phyloP scores from a whole-genome alignment of 495 filamentous ascomycete species.

The Xeromyces bisporus region DNA sequence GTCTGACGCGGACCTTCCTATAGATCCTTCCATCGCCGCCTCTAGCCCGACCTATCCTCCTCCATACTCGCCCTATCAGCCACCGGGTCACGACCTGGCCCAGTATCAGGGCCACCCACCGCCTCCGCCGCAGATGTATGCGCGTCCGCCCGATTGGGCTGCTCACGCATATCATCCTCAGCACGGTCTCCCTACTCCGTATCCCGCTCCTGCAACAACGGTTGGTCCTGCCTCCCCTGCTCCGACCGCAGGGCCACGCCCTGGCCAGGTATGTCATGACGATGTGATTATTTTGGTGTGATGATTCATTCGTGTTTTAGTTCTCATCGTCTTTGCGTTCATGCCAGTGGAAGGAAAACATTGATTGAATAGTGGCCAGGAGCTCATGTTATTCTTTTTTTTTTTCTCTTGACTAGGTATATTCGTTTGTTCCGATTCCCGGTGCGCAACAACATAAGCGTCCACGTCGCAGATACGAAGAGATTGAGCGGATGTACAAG shows the following conservation, averaged over 20 bases:
- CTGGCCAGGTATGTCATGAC: conserved; percentile 59
- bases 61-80: conserved; percentile 73
- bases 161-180: conserved; percentile 53
- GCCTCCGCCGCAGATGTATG: conserved; percentile 50
- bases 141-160: conserved; percentile 77
- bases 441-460: conserved; percentile 96
- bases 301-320: too few species aligned
- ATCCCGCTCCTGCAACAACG: conserved; percentile 42
- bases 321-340: too few species aligned
- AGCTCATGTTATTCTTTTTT: conserved; percentile 5
- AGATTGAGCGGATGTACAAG: conserved; percentile 99
- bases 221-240: conserved; percentile 41
- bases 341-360: too few species aligned
- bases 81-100: conserved; percentile 63
- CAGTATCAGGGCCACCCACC: conserved; percentile 42
- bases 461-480: conserved; percentile 84
- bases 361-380: too few species aligned
- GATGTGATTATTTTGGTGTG: conserved; percentile 22
- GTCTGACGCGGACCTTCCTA: conserved; percentile 91
- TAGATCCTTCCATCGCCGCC: conserved; percentile 95
- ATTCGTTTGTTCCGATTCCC: conserved; percentile 95
- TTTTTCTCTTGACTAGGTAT: conserved; percentile 53
- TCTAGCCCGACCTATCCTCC: conserved; percentile 81
- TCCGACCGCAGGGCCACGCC: conserved; percentile 43
- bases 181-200: conserved; percentile 43